phyloP scores from a whole-genome alignment of 2,329 filamentous ascomycete genomes.

The Dactylellina leptospora region DNA sequence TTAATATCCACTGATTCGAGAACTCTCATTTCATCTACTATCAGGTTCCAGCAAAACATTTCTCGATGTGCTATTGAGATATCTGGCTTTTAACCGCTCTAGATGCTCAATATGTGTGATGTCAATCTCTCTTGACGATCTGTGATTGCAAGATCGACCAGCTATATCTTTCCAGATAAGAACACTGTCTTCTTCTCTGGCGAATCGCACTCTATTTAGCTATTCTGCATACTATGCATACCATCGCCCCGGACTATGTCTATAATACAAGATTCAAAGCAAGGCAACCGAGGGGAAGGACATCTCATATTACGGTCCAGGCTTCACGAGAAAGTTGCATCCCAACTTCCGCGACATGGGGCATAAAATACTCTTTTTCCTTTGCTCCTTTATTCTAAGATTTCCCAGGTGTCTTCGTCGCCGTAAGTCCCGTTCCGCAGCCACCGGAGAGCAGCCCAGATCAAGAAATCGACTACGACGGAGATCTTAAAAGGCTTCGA shows the following conservation, averaged over 20 bases:
- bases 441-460: not conserved
- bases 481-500: conserved; percentile 1
- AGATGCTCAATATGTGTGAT: too few species aligned
- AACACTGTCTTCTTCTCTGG: too few species aligned
- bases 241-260: too few species aligned
- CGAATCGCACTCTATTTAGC: conserved; percentile 8
- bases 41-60: too few species aligned
- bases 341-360: conserved; percentile 11
- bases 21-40: too few species aligned
- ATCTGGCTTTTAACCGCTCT: too few species aligned
- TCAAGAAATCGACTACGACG: not conserved
- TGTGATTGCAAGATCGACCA: too few species aligned
- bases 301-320: too few species aligned
- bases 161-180: not conserved
- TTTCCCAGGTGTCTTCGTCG: conserved; percentile 16
- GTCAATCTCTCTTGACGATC: too few species aligned
- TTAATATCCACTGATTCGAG: too few species aligned
- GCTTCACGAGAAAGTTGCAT: not conserved
- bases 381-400: conserved; percentile 19
- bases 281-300: too few species aligned
- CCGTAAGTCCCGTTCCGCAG: conserved; percentile 10
- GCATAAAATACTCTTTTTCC: conserved; percentile 17
- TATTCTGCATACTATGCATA: not conserved
- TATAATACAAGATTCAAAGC: not conserved
- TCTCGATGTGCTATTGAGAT: too few species aligned